Conservation (phyloP, 73 alveolate species). For the Chromera velia region DNA sequence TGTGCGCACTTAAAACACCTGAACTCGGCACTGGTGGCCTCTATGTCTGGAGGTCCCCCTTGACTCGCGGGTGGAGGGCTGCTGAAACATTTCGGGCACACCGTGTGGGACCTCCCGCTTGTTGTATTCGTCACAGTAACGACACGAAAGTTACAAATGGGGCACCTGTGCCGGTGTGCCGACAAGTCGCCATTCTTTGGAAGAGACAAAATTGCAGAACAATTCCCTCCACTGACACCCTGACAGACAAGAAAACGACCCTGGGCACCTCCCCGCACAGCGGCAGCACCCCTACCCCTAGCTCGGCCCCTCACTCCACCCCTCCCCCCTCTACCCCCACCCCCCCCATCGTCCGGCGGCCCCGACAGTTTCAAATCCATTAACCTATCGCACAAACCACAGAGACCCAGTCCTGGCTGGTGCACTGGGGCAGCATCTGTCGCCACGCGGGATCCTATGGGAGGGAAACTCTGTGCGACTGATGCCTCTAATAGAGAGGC, state of each 20-base stretch:
- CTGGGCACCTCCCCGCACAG: neutral
- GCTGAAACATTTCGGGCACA: constrained; percentile 33
- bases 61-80: constrained; percentile 17
- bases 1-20: neutral
- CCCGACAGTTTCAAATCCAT: constrained; percentile 11
- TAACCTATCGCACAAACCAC: constrained; percentile 15
- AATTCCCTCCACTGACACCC: neutral
- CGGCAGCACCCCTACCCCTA: constrained; percentile 2
- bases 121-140: neutral
- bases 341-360: constrained; percentile 8
- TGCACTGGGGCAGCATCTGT: constrained; percentile 5
- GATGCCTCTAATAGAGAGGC: neutral
- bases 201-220: neutral
- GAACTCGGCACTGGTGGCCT: neutral
- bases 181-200: neutral
- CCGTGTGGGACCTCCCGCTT: constrained; percentile 8
- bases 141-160: constrained; percentile 31
- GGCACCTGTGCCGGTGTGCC: constrained; percentile 16
- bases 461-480: neutral
- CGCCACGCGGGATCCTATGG: neutral
- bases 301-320: neutral
- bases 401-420: constrained; percentile 9
- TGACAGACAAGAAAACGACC: neutral
- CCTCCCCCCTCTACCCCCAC: constrained; percentile 14
- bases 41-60: constrained; percentile 5